Conservation (phyloP, 2,329 filamentous ascomycete genomes). For the Ophiostoma sp. region DNA sequence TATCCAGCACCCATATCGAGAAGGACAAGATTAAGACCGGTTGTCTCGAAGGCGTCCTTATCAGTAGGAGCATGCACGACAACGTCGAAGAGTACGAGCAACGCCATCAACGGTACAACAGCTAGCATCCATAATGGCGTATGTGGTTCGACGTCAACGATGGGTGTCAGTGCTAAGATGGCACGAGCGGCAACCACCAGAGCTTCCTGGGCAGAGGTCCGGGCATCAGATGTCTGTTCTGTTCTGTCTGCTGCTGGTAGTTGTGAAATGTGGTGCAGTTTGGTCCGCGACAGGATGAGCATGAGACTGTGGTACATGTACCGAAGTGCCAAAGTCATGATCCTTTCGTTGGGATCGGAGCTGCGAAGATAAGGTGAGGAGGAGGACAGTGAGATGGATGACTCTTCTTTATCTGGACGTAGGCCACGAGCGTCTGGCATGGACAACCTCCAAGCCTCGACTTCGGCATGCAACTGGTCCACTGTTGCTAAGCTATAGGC, state of each 20-base stretch:
- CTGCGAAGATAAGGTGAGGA: slow-evolving; percentile 23
- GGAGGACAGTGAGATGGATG: slow-evolving; percentile 8
- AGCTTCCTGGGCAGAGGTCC: neutral
- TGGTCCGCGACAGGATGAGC: slow-evolving; percentile 35
- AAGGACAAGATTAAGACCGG: slow-evolving; percentile 40
- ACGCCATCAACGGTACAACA: slow-evolving; percentile 40
- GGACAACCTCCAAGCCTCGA: slow-evolving; percentile 36
- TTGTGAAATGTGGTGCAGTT: slow-evolving; percentile 27
- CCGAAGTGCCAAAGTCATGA: slow-evolving; percentile 30
- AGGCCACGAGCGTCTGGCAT: slow-evolving; percentile 29
- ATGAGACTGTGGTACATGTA: slow-evolving; percentile 36
- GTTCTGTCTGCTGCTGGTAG: neutral
- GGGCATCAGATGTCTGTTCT: neutral
- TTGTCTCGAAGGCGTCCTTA: slow-evolving; percentile 34
- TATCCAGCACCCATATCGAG: slow-evolving; percentile 46
- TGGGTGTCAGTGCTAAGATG: slow-evolving; percentile 35
- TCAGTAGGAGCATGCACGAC: slow-evolving; percentile 42
- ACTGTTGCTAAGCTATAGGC: slow-evolving; percentile 34
- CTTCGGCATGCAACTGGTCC: slow-evolving; percentile 34
- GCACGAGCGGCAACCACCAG: slow-evolving; percentile 27
- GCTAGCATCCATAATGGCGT: slow-evolving; percentile 38
- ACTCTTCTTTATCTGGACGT: neutral
- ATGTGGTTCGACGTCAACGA: slow-evolving; percentile 37
- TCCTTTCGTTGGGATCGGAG: slow-evolving; percentile 26
- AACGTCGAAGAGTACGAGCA: slow-evolving; percentile 46